Conservation (phyloP, 768 basidiomycete genomes). For the Boletus reticulatus region DNA sequence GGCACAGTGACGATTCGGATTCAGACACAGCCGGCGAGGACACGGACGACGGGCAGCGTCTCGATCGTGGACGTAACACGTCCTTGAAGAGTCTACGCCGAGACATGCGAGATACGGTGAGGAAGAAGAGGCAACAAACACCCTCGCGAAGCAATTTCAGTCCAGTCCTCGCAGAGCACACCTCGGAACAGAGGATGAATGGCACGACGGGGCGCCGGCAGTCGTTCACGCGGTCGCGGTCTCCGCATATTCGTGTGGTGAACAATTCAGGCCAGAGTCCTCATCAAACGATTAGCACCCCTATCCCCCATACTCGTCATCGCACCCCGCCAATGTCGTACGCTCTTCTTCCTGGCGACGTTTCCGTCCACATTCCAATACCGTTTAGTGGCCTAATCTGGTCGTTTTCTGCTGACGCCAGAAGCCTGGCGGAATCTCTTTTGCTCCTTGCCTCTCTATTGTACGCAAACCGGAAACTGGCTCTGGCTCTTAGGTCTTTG, state of each 20-base stretch:
- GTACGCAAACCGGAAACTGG: conserved; percentile 47
- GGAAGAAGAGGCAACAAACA: conserved; percentile 29
- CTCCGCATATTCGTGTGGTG: conserved; percentile 48
- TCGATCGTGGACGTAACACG: conserved; percentile 43
- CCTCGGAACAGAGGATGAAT: conserved; percentile 32
- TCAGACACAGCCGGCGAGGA: conserved; percentile 55
- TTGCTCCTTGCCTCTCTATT: conserved; percentile 63
- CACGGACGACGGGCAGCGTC: conserved; percentile 48
- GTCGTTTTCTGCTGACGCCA: conserved; percentile 57
- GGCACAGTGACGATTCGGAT: conserved; percentile 46
- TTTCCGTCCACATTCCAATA: conserved; percentile 45
- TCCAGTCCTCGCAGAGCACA: conserved; percentile 24
- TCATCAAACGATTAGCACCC: conserved; percentile 38
- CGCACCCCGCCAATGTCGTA: conserved; percentile 23
- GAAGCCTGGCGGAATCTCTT: conserved; percentile 61
- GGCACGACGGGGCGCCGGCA: conserved; percentile 38
- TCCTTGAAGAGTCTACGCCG: conserved; percentile 32
- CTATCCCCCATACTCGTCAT: conserved; percentile 43
- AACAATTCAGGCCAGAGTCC: conserved; percentile 35
- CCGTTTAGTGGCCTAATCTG: conserved; percentile 40
- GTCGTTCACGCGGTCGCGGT: conserved; percentile 71
- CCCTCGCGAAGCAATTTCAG: conserved; percentile 25
- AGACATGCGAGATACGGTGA: conserved; percentile 22
- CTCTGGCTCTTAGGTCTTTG: conserved; percentile 8
- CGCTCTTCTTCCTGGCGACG: conserved; percentile 46